Base-by-base conservation (phyloP, 768 basidiomycete species). In the Trametes maxima region DNA sequence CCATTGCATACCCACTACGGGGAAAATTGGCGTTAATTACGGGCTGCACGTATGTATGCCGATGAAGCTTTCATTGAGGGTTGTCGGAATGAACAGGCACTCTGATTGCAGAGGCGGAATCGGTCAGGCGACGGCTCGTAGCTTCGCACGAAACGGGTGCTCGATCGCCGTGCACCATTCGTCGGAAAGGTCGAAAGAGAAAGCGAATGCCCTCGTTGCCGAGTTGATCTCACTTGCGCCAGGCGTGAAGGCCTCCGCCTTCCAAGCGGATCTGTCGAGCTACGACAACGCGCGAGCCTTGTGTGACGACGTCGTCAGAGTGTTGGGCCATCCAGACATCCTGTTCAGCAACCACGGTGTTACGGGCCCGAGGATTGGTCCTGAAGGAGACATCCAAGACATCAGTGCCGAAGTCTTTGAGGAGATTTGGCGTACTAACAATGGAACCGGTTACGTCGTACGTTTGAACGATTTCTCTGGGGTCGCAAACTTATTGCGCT, bases 341-440 rank as follows among this genome's bases (percentile, higher is more conserved):
- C 62, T 84, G 37, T 83, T 81, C 67, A 81, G 79, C 64, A 85
- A 85, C 60, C 76, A 81, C 43, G 83, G 82, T 10, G 72, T 74
- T 0, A 74, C 79, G 0, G 75, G 75, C 10, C 76, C 69, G 6
- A 70, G 68, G 21, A 77, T 82, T 28, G 83, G 82, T 0, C 76
- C 76, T 8, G 66, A 71, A 0, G 82, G 80, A 0, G 73, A 83
- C 61, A 81, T 85, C 19, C 72, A 79, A 60, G 74, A 77, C 57
- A 65, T 82, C 39, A 74, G 74, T 60, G 56, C 78, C 16, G 80
- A 82, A 40, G 69, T 75, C 50, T 79, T 84, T 65, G 78, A 83
- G 68, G 64, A 40, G 58, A 73, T 60, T 43, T 85, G 82, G 83
- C 79, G 73, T 65, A 71, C 74, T 1, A 84, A 85, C 62, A 73